Conservation (phyloP, 257 asterid species). For the Solanum tacnaense region DNA sequence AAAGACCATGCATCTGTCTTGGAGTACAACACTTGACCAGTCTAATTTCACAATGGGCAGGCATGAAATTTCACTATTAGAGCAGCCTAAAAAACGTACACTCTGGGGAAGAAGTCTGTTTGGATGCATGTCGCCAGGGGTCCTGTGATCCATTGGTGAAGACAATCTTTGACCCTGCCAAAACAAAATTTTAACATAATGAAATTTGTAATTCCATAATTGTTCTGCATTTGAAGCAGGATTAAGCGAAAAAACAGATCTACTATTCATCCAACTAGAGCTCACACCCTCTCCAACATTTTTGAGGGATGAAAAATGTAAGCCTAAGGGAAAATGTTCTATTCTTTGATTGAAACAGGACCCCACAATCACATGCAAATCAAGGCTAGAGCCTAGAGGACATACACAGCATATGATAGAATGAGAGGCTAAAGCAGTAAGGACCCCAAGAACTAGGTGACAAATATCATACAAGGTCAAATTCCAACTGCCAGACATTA, state of each 20-base stretch:
- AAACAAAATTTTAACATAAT: not conserved
- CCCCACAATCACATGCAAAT: not conserved
- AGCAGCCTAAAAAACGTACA: conserved; percentile 28
- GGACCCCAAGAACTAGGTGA: not conserved
- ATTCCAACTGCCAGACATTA: not conserved
- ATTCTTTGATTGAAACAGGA: not conserved
- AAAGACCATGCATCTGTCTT: not conserved
- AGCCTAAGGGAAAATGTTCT: not conserved
- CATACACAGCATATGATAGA: not conserved
- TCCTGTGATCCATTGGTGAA: conserved; percentile 97
- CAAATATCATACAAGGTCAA: not conserved
- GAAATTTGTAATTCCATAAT: conserved; percentile 1
- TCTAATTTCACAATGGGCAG: not conserved
- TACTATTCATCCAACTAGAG: not conserved
- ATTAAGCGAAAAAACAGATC: not conserved
- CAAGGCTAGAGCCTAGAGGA: not conserved
- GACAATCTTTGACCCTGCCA: conserved; percentile 77
- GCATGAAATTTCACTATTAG: not conserved
- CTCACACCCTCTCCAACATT: not conserved
- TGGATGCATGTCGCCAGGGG: conserved; percentile 99
- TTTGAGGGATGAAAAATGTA: not conserved
- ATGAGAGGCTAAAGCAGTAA: not conserved
- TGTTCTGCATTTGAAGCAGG: not conserved
- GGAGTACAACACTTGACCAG: not conserved
- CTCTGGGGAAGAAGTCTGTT: conserved; percentile 70